phyloP scores from a whole-genome alignment of 495 filamentous ascomycete species.

The Neurospora discreta region DNA sequence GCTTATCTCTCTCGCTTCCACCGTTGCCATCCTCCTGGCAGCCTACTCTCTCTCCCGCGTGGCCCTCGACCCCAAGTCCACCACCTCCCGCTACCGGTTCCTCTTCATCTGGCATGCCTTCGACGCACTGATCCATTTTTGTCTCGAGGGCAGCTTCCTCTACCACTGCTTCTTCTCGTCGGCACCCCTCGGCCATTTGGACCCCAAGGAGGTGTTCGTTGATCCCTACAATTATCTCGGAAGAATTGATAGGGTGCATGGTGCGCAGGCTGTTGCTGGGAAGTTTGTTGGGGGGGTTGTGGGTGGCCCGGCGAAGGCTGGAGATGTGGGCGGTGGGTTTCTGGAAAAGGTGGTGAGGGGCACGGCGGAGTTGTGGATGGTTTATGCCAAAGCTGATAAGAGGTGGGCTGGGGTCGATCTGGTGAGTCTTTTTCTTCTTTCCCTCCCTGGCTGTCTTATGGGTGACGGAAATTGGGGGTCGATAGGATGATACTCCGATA shows the following conservation, averaged over 20 bases:
- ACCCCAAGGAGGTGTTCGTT: slow-evolving; percentile 18
- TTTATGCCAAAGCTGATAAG: slow-evolving; percentile 79
- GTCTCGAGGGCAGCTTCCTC: slow-evolving; percentile 82
- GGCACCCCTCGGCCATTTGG: slow-evolving; percentile 25
- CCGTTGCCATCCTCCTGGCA: slow-evolving; percentile 34
- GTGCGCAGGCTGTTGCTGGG: slow-evolving; percentile 52
- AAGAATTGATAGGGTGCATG: slow-evolving; percentile 49
- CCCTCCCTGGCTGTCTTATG: too few relatives aligned
- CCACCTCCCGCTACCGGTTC: slow-evolving; percentile 38
- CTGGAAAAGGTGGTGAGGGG: not conserved
- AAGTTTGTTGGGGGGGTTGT: slow-evolving; percentile 9
- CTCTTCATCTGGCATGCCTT: slow-evolving; percentile 95
- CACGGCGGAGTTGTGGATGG: slow-evolving; percentile 66
- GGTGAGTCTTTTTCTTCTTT: slow-evolving; percentile 18
- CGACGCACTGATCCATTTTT: slow-evolving; percentile 78
- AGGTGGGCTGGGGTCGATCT: slow-evolving; percentile 75
- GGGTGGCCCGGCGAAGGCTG: not conserved
- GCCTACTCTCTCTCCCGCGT: slow-evolving; percentile 35
- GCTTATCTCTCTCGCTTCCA: slow-evolving; percentile 39
- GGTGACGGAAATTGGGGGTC: too few relatives aligned
- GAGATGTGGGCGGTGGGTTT: not conserved
- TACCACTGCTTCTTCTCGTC: slow-evolving; percentile 86
- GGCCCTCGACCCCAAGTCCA: slow-evolving; percentile 24
- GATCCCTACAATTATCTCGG: slow-evolving; percentile 35
- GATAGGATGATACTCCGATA: too few relatives aligned